phyloP scores from a whole-genome alignment of 2,329 filamentous ascomycete genomes.

The Phyllosticta paracitricarpa region DNA sequence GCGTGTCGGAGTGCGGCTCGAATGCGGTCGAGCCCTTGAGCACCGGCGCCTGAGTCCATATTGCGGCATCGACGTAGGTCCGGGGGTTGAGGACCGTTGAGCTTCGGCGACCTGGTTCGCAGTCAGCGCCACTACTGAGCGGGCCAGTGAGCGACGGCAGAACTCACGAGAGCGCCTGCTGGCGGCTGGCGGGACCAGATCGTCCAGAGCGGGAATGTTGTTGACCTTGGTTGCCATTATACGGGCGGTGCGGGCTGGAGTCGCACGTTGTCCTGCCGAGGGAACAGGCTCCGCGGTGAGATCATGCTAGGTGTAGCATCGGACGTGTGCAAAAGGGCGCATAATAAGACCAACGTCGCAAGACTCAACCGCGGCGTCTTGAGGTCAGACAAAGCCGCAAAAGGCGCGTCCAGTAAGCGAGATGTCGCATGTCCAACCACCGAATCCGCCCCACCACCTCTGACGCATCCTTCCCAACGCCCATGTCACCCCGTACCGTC shows the following conservation, averaged over 20 bases:
- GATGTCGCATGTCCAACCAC: constrained; percentile 7
- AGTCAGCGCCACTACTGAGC: background rate
- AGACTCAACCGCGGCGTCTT: constrained; percentile 1
- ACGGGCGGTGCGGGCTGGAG: constrained; percentile 9
- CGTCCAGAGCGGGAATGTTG: constrained; percentile 4
- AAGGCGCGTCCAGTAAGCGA: constrained; percentile 9
- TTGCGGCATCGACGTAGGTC: constrained; percentile 44
- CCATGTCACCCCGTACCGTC: background rate
- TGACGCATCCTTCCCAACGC: background rate
- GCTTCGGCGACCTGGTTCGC: constrained; percentile 7
- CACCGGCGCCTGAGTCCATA: constrained; percentile 64
- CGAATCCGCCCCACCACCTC: background rate
- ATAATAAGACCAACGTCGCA: constrained; percentile 5
- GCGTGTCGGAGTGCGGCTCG: constrained; percentile 56
- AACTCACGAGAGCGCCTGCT: constrained; percentile 6
- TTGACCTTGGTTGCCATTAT: constrained; percentile 5
- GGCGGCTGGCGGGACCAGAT: background rate
- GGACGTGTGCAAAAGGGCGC: constrained; percentile 2
- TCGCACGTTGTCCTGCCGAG: constrained; percentile 3
- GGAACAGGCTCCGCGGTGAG: background rate
- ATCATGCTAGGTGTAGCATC: constrained; percentile 7
- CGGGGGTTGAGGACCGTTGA: constrained; percentile 33
- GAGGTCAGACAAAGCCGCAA: constrained; percentile 9
- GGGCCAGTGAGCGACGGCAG: background rate
- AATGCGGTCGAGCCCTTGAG: constrained; percentile 62